phyloP scores from a whole-genome alignment of 2,329 filamentous ascomycete genomes.

The Beauveria pseudobassiana region DNA sequence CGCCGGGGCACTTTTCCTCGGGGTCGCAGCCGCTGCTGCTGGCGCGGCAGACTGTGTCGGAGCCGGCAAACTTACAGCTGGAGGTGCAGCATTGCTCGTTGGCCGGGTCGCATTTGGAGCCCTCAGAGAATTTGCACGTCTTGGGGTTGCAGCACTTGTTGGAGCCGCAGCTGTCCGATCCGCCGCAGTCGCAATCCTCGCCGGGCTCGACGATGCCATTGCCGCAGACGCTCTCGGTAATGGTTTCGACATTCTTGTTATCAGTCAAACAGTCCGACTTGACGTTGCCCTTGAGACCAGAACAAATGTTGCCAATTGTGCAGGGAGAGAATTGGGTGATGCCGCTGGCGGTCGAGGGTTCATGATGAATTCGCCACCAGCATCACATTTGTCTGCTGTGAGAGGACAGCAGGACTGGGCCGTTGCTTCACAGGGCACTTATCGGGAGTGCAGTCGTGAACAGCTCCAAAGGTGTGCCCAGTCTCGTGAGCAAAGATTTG shows the following conservation, averaged over 20 bases:
- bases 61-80: conserved; percentile 58
- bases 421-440: conserved; percentile 58
- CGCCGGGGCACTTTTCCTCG: conserved; percentile 73
- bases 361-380: conserved; percentile 81
- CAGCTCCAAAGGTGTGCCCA: conserved; percentile 90
- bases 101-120: conserved; percentile 68
- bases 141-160: conserved; percentile 78
- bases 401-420: conserved; percentile 71
- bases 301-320: conserved; percentile 89
- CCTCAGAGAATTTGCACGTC: conserved; percentile 76
- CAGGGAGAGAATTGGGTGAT: conserved; percentile 82
- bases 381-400: conserved; percentile 60
- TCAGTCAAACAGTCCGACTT: conserved; percentile 71
- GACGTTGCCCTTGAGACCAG: conserved; percentile 71
- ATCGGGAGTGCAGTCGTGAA: conserved; percentile 76
- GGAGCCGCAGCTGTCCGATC: conserved; percentile 57
- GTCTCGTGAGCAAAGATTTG: conserved; percentile 93
- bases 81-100: conserved; percentile 76
- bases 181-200: conserved; percentile 95
- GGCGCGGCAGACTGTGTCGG: conserved; percentile 69
- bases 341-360: conserved; percentile 70
- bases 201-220: conserved; percentile 94
- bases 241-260: conserved; percentile 75
- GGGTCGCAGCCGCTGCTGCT: conserved; percentile 80
- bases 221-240: conserved; percentile 79